These are phyloP conservation scores for Stemphylium beticola DNA, from an alignment of 2,329 filamentous ascomycete genomes.

Conservation along the genomic window DNA sequence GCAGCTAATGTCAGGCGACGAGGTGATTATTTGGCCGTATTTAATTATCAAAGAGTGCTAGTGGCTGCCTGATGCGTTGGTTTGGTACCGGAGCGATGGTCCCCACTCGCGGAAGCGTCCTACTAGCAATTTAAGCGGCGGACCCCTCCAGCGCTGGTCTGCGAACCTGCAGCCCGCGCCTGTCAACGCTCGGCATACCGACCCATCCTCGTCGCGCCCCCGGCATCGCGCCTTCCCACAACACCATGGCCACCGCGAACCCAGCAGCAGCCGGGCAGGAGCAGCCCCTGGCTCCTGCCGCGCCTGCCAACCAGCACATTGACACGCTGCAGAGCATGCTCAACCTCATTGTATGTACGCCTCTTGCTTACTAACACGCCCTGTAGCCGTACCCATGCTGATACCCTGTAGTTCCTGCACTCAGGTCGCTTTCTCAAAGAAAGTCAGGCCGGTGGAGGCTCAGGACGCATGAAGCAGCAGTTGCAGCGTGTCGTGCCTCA, in stretches of 20 bases:
- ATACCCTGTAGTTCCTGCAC: slow-evolving; percentile 48
- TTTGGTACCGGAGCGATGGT: slow-evolving; percentile 8
- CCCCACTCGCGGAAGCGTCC: slow-evolving; percentile 2
- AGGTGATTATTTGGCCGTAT: slow-evolving; percentile 6
- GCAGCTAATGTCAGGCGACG: background rate
- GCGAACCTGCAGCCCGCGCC: slow-evolving; percentile 18
- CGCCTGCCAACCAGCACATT: slow-evolving; percentile 35
- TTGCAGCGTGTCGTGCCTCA: slow-evolving; percentile 50
- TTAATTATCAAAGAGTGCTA: slow-evolving; percentile 12
- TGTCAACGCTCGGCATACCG: slow-evolving; percentile 13
- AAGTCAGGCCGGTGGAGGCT: slow-evolving; percentile 39
- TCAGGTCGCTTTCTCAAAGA: slow-evolving; percentile 55
- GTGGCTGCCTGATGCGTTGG: slow-evolving; percentile 6
- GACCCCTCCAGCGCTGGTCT: slow-evolving; percentile 13
- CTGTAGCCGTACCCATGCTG: slow-evolving; percentile 10
- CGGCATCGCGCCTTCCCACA: background rate
- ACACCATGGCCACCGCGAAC: slow-evolving; percentile 23
- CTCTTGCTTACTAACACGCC: background rate
- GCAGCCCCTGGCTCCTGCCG: slow-evolving; percentile 16
- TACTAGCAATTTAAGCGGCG: slow-evolving; percentile 18
- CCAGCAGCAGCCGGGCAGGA: slow-evolving; percentile 12
- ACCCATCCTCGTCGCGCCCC: slow-evolving; percentile 8
- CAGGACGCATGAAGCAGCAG: slow-evolving; percentile 38
- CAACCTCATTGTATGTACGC: slow-evolving; percentile 56
- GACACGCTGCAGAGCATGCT: slow-evolving; percentile 56